Base-by-base conservation (phyloP, 1,284 basidiomycete species). In the Ganoderma multipileum region DNA sequence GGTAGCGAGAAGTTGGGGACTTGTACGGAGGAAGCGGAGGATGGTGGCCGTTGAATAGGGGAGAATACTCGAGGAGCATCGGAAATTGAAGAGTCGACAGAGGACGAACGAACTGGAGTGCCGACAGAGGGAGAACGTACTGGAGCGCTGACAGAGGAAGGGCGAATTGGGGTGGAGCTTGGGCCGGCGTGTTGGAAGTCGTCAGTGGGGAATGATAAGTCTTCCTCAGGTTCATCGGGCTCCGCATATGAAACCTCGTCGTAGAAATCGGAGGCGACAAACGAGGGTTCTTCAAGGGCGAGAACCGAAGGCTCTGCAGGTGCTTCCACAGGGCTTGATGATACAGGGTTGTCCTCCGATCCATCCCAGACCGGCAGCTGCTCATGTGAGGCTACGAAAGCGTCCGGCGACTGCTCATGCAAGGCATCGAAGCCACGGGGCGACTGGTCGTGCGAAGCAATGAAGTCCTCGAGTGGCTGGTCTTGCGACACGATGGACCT, bases 21-120 rank as follows among this genome's bases (percentile, higher is more conserved):
- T 14, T 61, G 63, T 6, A 33, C 63, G 2, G 67, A 68, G 28
- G 59, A 50, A 11, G 59, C 50, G 50, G 38, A 44, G 18, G 67
- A 65, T 7, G 67, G 41, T 3, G 59, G 39, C 6, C 30, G 60
- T 9, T 50, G 30, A 9, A 61, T 52, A 8, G 71, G 69, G 1
- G 69, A 72, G 59, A 72, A 72, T 23, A 72, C 69, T 38, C 38
- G 67, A 8, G 60, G 41, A 1, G 14, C 14, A 26, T 64, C 57
- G 7, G 66, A 62, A n/a, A n/a, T 9, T 0, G 63, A 63, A 11
- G 63, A 63, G 3, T 55, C 63, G 28, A 44, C 36, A 2, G 66
- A 67, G 23, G 36, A 28, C 6, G 64, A 61, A 30, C 65, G 60
- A 18, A 16, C 14, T 0, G 63, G 59, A 9, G 63, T 61, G 2